phyloP scores from a whole-genome alignment of 2,329 filamentous ascomycete genomes.

The Purpureocillium lavendulum region DNA sequence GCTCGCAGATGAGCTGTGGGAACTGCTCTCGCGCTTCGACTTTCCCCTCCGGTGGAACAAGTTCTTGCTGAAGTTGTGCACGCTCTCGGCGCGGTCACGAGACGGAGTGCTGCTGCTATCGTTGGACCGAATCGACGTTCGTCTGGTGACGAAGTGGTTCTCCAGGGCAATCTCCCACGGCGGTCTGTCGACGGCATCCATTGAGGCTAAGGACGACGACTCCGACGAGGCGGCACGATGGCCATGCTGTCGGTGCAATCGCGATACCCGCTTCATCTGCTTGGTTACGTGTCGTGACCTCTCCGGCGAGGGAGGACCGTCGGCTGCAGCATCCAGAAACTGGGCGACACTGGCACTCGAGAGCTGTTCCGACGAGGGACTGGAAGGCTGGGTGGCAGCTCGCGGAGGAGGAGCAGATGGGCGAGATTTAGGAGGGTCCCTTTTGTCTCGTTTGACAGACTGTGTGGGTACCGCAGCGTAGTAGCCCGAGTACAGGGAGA shows the following conservation, averaged over 20 bases:
- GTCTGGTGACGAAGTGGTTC: slow-evolving; percentile 40
- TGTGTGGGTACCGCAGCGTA: slow-evolving; percentile 10
- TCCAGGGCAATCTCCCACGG: slow-evolving; percentile 44
- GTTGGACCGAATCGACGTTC: slow-evolving; percentile 48
- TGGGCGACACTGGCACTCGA: slow-evolving; percentile 22
- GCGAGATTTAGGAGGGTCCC: slow-evolving; percentile 5
- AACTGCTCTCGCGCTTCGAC: slow-evolving; percentile 42
- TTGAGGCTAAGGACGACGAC: slow-evolving; percentile 44
- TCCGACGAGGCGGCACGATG: slow-evolving; percentile 41
- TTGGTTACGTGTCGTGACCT: slow-evolving; percentile 49
- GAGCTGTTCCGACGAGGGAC: slow-evolving; percentile 7
- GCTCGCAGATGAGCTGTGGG: slow-evolving; percentile 36
- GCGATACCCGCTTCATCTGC: slow-evolving; percentile 48
- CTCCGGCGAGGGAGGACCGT: slow-evolving; percentile 53
- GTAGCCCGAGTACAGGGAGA: slow-evolving; percentile 17
- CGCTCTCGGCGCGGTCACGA: slow-evolving; percentile 48
- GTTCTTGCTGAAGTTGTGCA: slow-evolving; percentile 50
- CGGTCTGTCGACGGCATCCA: slow-evolving; percentile 28
- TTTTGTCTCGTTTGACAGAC: slow-evolving; percentile 4
- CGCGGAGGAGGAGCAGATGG: slow-evolving; percentile 4
- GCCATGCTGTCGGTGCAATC: slow-evolving; percentile 21
- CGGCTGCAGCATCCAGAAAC: slow-evolving; percentile 48
- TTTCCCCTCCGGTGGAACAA: slow-evolving; percentile 47
- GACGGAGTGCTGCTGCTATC: slow-evolving; percentile 44
- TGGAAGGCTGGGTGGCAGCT: slow-evolving; percentile 6